Evolutionary conservation across 2,329 filamentous ascomycete species (phyloP), one percentile per base, ranked within the genome.

Genomic region (Tolypocladium album): DNA sequence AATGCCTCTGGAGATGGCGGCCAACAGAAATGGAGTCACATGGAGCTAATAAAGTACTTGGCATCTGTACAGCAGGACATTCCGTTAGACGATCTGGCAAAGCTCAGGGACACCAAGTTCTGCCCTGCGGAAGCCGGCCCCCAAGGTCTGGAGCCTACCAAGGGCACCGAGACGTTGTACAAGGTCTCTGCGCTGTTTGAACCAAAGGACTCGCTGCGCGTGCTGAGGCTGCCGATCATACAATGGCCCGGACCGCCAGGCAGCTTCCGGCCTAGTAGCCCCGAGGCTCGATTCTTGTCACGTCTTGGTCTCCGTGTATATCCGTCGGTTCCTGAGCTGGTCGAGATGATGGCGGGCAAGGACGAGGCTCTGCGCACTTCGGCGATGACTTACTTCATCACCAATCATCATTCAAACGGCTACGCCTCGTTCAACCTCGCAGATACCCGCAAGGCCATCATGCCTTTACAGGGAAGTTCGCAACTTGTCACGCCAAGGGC

Each of bases 21-120:
- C n/a, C 81, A 82, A 34, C 82, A 81, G 62, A 86, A 87, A 71
- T 96, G 90, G 90, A 97, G 91, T 61, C 93, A 97, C 70, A 86
- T 96, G 62, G 93, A 99, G 70, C 79, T 99, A 34, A 92, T 99
- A 73, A 93, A 92, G 67, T 99, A 99, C 67, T 82, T 99, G 52
- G 85, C 93, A 13, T 96, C 92, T 11, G 94, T 99, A 36, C 86
- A 85, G 62, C 84, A 89, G 58, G 94, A 99, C 66, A 97, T 99
- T 61, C 94, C 94, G 0, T 73, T 76, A 12, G 87, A 87, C 57
- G 94, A 99, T 70, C 82, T 97, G 59, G 86, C 84, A 64, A 89
- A 88, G 68, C 80, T 99, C 31, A 88, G 83, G 60, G 82, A 87
- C 56, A 91, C 91, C 0, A 85, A 85, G 13, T 90, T 97, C 52